phyloP scores from a whole-genome alignment of 768 basidiomycete genomes.

The Lactarius evosmus region DNA sequence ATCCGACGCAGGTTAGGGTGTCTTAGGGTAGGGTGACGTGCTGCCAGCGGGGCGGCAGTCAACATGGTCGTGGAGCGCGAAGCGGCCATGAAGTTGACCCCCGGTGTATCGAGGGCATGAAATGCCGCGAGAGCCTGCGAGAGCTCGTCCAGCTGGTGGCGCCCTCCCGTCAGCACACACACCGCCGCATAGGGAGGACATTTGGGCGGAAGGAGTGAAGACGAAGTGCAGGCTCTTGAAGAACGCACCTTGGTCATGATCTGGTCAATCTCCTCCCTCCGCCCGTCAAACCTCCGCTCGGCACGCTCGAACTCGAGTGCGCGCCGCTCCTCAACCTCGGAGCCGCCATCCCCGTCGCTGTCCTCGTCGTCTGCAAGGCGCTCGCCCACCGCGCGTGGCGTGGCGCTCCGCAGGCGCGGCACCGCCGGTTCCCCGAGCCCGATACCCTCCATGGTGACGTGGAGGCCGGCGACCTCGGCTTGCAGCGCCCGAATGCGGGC shows the following conservation, averaged over 20 bases:
- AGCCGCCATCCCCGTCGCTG: background rate
- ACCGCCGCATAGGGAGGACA: constrained; percentile 7
- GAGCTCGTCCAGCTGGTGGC: constrained; percentile 54
- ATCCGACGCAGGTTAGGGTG: constrained; percentile 28
- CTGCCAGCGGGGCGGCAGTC: constrained; percentile 30
- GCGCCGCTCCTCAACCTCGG: constrained; percentile 32
- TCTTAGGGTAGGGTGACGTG: constrained; percentile 28
- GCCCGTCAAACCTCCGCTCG: constrained; percentile 63
- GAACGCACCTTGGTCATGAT: constrained; percentile 69
- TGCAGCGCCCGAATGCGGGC: constrained; percentile 69
- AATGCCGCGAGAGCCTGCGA: constrained; percentile 42
- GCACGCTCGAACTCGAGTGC: constrained; percentile 69
- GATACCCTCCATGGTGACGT: constrained; percentile 71
- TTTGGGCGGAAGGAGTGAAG: background rate
- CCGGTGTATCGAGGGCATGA: constrained; percentile 43
- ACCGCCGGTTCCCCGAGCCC: constrained; percentile 34
- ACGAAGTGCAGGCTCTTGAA: too few species aligned
- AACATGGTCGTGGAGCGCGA: constrained; percentile 36
- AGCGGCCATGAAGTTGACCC: constrained; percentile 36
- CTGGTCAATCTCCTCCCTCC: constrained; percentile 62
- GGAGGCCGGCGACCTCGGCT: constrained; percentile 67
- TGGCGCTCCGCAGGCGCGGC: constrained; percentile 8
- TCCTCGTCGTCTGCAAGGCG: constrained; percentile 17
- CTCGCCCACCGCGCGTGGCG: constrained; percentile 15
- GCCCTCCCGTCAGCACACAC: background rate